phyloP scores from a whole-genome alignment of 352 stramenopile genomes.

The Phytophthora litchii region DNA sequence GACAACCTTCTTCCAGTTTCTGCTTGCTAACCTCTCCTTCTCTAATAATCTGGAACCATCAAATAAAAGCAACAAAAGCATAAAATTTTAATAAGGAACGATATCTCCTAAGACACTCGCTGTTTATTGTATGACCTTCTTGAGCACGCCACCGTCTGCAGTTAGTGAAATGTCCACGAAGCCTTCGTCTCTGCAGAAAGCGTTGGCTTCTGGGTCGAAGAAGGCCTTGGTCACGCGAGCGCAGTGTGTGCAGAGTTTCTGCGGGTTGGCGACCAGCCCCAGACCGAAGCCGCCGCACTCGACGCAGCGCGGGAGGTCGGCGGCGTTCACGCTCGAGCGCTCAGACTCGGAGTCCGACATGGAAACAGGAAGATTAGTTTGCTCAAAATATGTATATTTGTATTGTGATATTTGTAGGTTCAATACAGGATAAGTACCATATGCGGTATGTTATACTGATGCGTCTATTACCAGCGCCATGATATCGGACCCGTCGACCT shows the following conservation, averaged over 20 bases:
- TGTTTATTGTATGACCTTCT: slow-evolving; percentile 54
- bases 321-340: not conserved
- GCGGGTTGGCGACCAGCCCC: slow-evolving; percentile 72
- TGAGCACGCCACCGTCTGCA: slow-evolving; percentile 77
- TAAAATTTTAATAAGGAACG: slow-evolving; percentile 2
- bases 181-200: slow-evolving; percentile 70
- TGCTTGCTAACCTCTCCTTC: slow-evolving; percentile 55
- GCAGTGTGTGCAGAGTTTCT: slow-evolving; percentile 78
- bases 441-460: no score
- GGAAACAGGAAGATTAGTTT: no score
- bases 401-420: no score
- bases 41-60: slow-evolving; percentile 57
- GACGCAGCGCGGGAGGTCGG: slow-evolving; percentile 62
- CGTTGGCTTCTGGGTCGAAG: slow-evolving; percentile 75
- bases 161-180: slow-evolving; percentile 84
- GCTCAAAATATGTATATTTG: no score
- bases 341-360: not conserved
- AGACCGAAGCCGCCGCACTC: slow-evolving; percentile 75
- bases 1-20: slow-evolving; percentile 80
- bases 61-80: no score
- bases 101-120: not conserved
- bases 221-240: slow-evolving; percentile 68
- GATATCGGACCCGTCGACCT: no score
- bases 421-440: no score
- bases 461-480: no score